Evolutionary conservation across 106 monocot genomes (phyloP).

Genomic region (Agapanthus africanus): DNA sequence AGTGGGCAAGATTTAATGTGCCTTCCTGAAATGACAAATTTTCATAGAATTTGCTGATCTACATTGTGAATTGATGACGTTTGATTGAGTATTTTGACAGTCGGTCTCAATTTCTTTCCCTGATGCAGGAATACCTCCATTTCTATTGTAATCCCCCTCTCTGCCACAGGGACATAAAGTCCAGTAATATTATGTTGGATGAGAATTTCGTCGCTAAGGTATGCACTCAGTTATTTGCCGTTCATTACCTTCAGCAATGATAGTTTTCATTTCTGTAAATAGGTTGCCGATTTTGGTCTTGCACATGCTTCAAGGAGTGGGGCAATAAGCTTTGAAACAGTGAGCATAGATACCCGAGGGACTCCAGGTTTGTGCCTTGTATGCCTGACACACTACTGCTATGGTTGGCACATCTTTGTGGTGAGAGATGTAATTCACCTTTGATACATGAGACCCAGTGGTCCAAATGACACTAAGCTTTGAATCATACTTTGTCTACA

Average conservation of each 20-base stretch:
- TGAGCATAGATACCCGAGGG: constrained; percentile 75
- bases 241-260: not conserved
- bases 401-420: not conserved
- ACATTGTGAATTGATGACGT: too few relatives aligned
- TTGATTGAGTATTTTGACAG: not conserved
- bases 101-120: not conserved
- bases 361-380: constrained; percentile 58
- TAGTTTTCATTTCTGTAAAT: constrained; percentile 9
- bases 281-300: constrained; percentile 95
- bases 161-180: constrained; percentile 90
- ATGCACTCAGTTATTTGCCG: not conserved
- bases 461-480: too few relatives aligned
- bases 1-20: not conserved
- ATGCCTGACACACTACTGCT: not conserved
- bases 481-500: too few relatives aligned
- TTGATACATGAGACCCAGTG: too few relatives aligned
- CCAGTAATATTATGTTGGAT: constrained; percentile 89
- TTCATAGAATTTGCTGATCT: too few relatives aligned
- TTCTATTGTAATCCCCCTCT: constrained; percentile 96
- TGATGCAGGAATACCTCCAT: constrained; percentile 89
- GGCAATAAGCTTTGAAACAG: constrained; percentile 63
- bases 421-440: too few relatives aligned
- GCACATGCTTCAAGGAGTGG: constrained; percentile 81
- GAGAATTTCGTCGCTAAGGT: constrained; percentile 91
- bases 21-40: too few relatives aligned